Percentiles rank a stretch among this genome's conserved stretches.
Conservation (phyloP, 495 filamentous ascomycete genomes). For the Daldinia loculata region DNA sequence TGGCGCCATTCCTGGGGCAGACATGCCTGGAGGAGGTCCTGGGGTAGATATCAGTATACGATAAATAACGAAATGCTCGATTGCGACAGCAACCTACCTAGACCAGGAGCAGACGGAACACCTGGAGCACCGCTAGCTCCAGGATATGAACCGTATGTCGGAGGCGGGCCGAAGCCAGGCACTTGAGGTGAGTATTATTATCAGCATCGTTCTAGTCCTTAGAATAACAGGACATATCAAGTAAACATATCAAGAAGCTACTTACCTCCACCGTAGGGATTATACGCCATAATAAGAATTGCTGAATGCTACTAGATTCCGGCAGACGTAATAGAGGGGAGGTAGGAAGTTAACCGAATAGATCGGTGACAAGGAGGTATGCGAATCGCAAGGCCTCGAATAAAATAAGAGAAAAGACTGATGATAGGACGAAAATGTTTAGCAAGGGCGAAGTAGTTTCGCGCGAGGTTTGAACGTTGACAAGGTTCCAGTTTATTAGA, state of each 20-base stretch:
- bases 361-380: conserved; percentile 6
- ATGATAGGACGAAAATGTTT: conserved; percentile 20
- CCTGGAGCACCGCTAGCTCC: conserved; percentile 67
- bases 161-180: conserved; percentile 73
- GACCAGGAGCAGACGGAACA: conserved; percentile 81
- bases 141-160: conserved; percentile 76
- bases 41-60: conserved; percentile 26
- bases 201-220: conserved; percentile 32
- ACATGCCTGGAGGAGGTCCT: conserved; percentile 76
- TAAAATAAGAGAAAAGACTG: background rate
- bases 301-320: conserved; percentile 7
- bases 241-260: conserved; percentile 2
- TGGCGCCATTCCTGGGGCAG: conserved; percentile 79
- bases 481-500: conserved; percentile 18
- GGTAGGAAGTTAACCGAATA: background rate
- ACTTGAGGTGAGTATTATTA: conserved; percentile 37
- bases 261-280: conserved; percentile 77
- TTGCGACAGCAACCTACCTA: conserved; percentile 68
- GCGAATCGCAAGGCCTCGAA: conserved; percentile 1
- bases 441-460: conserved; percentile 11
- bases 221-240: background rate
- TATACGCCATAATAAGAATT: conserved; percentile 68
- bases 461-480: conserved; percentile 12
- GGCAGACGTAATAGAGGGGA: background rate
- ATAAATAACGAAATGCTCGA: conserved; percentile 10